Conservation (phyloP, 2,329 filamentous ascomycete species). For the Calonectria leucothoes region DNA sequence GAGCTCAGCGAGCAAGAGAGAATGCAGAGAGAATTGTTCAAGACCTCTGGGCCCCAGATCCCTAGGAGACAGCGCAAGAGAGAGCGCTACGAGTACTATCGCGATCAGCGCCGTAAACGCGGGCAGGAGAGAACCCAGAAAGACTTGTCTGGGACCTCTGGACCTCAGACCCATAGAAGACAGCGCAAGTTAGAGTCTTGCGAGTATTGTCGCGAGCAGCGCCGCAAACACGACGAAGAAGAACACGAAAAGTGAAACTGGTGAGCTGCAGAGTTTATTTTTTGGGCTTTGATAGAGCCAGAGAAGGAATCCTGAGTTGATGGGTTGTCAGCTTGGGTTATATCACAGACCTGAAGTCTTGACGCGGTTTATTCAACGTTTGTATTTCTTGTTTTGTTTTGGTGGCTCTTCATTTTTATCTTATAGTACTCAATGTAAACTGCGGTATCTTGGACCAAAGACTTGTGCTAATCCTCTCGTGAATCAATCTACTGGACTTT, state of each 20-base stretch:
- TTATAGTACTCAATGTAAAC: too few relatives aligned
- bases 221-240: too few relatives aligned
- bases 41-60: not conserved
- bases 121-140: not conserved
- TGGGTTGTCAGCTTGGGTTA: not conserved
- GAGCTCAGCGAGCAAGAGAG: not conserved
- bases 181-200: not conserved
- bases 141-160: not conserved
- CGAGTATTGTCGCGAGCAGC: not conserved
- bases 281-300: not conserved
- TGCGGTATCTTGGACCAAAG: too few relatives aligned
- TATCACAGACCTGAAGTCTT: too few relatives aligned
- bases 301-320: not conserved
- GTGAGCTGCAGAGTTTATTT: not conserved
- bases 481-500: not conserved
- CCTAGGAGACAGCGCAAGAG: not conserved
- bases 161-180: not conserved
- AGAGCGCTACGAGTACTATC: not conserved
- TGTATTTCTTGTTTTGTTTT: too few relatives aligned
- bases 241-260: not conserved
- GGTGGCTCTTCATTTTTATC: too few relatives aligned
- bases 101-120: not conserved
- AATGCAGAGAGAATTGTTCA: not conserved
- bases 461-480: too few relatives aligned
- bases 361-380: not conserved